Evolutionary conservation across 768 basidiomycete species (phyloP).

Genomic region (Cubamyces lactineus): DNA sequence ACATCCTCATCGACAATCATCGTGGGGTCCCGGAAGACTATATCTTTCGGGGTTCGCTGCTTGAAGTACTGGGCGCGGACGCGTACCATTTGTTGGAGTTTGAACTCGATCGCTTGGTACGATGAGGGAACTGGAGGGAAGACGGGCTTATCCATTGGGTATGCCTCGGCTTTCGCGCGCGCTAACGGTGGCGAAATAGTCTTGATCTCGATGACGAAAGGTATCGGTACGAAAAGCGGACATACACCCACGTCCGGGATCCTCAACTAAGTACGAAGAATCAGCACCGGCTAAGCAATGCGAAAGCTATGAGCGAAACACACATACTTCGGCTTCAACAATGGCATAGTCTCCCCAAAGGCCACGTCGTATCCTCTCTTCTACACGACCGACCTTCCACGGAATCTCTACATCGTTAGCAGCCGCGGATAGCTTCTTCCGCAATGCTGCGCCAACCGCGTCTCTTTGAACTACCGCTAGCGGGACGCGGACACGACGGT

Average conservation of each 20-base stretch:
- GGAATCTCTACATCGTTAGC: background rate
- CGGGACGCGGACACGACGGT: slow-evolving; percentile 5
- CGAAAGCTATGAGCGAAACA: background rate
- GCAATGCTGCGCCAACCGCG: background rate
- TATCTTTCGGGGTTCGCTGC: background rate
- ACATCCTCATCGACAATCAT: background rate
- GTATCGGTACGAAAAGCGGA: slow-evolving; percentile 27
- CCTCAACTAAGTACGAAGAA: slow-evolving; percentile 1
- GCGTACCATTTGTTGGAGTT: slow-evolving; percentile 3
- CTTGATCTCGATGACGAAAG: slow-evolving; percentile 23
- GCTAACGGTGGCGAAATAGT: slow-evolving; percentile 20
- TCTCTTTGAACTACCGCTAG: slow-evolving; percentile 13
- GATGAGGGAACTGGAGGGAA: slow-evolving; percentile 12
- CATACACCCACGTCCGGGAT: slow-evolving; percentile 10
- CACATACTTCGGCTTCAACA: slow-evolving; percentile 17
- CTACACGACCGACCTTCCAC: background rate
- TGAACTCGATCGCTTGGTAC: slow-evolving; percentile 9
- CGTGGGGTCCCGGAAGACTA: background rate
- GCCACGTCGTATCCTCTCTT: slow-evolving; percentile 15
- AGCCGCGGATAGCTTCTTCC: background rate
- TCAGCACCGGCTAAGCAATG: too few species aligned
- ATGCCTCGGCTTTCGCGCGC: slow-evolving; percentile 6
- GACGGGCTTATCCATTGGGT: slow-evolving; percentile 12
- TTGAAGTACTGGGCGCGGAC: background rate
- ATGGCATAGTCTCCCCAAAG: slow-evolving; percentile 19